Conservation (phyloP, 768 basidiomycete species). For the Suillus tomentosus region DNA sequence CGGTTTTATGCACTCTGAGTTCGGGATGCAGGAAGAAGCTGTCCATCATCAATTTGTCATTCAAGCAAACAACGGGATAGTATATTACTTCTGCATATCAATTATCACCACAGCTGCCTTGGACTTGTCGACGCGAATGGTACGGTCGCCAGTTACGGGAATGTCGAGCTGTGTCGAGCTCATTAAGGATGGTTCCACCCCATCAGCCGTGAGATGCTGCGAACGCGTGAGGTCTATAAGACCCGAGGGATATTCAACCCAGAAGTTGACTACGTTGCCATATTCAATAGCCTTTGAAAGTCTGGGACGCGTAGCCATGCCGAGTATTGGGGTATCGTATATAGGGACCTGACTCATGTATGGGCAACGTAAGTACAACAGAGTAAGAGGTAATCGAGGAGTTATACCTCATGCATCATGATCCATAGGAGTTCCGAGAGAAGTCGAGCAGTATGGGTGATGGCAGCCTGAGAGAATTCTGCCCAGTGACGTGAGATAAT, state of each 20-base stretch:
- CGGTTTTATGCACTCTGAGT: conserved; percentile 53
- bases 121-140: conserved; percentile 50
- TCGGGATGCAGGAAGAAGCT: conserved; percentile 71
- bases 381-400: not conserved
- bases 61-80: not conserved
- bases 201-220: conserved; percentile 35
- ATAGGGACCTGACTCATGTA: conserved; percentile 22
- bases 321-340: conserved; percentile 44
- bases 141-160: conserved; percentile 51
- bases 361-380: conserved; percentile 17
- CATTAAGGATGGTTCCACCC: conserved; percentile 34
- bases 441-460: not conserved
- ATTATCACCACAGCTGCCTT: conserved; percentile 61
- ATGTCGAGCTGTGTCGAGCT: conserved; percentile 51
- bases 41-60: conserved; percentile 12
- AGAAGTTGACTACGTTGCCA: conserved; percentile 56
- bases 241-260: conserved; percentile 70
- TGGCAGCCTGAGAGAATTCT: conserved; percentile 17
- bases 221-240: conserved; percentile 62
- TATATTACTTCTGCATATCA: conserved; percentile 72
- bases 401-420: conserved; percentile 18
- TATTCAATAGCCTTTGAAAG: conserved; percentile 51
- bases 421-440: conserved; percentile 2
- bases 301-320: conserved; percentile 48
- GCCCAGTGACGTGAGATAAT: conserved; percentile 4